Evolutionary conservation across 1,139 yeast species (phyloP).

Genomic region (Wickerhamomyces sp.): DNA sequence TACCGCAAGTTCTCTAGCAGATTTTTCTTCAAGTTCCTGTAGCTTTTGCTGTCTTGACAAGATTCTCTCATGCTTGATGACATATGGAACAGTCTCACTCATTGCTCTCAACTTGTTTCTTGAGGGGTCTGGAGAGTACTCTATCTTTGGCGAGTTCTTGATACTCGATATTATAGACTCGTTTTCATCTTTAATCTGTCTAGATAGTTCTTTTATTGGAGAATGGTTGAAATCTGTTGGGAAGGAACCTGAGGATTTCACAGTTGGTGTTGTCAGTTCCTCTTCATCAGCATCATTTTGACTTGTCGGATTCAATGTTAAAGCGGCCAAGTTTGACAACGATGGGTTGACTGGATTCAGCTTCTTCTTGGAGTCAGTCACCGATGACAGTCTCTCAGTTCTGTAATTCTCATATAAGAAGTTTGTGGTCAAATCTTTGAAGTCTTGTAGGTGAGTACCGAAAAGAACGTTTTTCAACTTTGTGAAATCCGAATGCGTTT

Average conservation of each 20-base stretch:
- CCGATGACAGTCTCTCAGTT: constrained; percentile 56
- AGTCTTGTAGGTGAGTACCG: constrained; percentile 74
- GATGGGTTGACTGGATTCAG: constrained; percentile 37
- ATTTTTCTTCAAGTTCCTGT: constrained; percentile 72
- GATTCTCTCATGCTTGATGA: constrained; percentile 68
- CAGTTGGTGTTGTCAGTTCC: constrained; percentile 24
- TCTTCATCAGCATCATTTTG: constrained; percentile 3
- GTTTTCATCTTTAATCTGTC: constrained; percentile 31
- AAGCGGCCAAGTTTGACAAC: constrained; percentile 58
- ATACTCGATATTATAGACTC: constrained; percentile 43
- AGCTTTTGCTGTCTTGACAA: constrained; percentile 71
- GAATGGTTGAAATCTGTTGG: constrained; percentile 23
- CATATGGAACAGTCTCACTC: constrained; percentile 78
- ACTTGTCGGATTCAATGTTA: constrained; percentile 25
- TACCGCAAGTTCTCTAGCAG: constrained; percentile 65
- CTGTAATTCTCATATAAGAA: constrained; percentile 75
- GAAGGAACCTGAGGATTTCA: constrained; percentile 13
- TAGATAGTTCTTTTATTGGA: constrained; percentile 30
- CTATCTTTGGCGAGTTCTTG: constrained; percentile 43
- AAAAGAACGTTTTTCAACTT: constrained; percentile 61
- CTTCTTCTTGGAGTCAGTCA: constrained; percentile 20
- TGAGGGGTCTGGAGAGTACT: constrained; percentile 43
- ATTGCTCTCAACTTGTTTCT: constrained; percentile 68
- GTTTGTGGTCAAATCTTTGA: constrained; percentile 77
- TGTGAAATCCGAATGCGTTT: constrained; percentile 57